These are phyloP conservation scores for Nepenthes mirabilis DNA, from an alignment of 148 eudicot species.

Conservation along the genomic window DNA sequence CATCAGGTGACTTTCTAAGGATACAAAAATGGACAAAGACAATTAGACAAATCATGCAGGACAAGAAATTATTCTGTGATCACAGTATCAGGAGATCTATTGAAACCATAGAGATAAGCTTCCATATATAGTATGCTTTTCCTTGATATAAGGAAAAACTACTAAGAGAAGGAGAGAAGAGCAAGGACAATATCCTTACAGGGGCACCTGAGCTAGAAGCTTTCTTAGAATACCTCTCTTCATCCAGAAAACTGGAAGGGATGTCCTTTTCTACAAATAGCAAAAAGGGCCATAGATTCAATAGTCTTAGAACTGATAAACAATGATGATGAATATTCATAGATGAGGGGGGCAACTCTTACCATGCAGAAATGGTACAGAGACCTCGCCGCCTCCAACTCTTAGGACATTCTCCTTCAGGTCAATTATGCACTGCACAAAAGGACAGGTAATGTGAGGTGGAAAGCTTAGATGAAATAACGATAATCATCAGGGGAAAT, in stretches of 20 bases:
- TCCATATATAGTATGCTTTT: not conserved
- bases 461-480: not conserved
- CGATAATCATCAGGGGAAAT: not conserved
- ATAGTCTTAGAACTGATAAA: not conserved
- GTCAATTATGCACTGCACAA: constrained; percentile 78
- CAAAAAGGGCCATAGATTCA: not conserved
- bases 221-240: constrained; percentile 58
- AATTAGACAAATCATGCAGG: too few relatives aligned
- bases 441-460: not conserved
- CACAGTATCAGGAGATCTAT: not conserved
- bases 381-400: constrained; percentile 97
- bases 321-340: not conserved
- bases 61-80: too few relatives aligned
- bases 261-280: constrained; percentile 77
- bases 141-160: not conserved
- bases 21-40: too few relatives aligned
- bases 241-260: constrained; percentile 69
- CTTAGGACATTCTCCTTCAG: constrained; percentile 86
- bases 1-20: too few relatives aligned
- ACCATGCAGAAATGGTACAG: constrained; percentile 89
- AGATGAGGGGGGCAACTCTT: constrained; percentile 1
- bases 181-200: constrained; percentile 27
- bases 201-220: constrained; percentile 72
- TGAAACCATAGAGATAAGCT: not conserved
- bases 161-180: not conserved